phyloP scores from a whole-genome alignment of 176 grass and related monocot species.

The Oryza meridionalis region DNA sequence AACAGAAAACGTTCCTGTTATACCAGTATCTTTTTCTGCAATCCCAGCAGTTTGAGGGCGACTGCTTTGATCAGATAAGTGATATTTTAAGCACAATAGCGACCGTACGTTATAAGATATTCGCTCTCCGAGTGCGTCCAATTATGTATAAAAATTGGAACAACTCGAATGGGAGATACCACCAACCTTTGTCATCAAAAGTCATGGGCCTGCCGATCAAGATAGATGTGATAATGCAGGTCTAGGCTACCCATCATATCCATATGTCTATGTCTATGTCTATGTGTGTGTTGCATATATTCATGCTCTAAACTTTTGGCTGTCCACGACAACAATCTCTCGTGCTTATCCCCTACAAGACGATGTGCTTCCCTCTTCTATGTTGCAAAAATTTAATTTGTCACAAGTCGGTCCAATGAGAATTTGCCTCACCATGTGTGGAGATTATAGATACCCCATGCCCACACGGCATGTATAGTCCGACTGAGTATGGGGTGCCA shows the following conservation, averaged over 20 bases:
- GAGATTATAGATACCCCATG: no score
- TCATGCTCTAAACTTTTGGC: background rate
- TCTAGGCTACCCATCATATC: background rate
- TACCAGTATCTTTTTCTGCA: background rate
- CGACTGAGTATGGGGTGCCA: no score
- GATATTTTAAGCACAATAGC: background rate
- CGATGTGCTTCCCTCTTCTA: no score
- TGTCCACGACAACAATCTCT: background rate
- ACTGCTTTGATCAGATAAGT: background rate
- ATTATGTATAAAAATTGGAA: constrained; percentile 12
- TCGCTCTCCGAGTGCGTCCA: constrained; percentile 19
- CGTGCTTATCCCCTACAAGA: background rate
- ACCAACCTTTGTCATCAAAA: constrained; percentile 22
- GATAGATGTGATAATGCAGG: constrained; percentile 36
- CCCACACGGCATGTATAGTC: no score
- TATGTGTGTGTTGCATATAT: background rate
- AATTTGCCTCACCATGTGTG: no score
- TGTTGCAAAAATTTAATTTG: no score
- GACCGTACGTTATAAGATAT: background rate
- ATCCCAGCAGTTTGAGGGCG: background rate
- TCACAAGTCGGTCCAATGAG: no score
- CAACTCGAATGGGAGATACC: background rate
- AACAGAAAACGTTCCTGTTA: background rate
- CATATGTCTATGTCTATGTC: background rate
- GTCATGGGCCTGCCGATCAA: constrained; percentile 31